These are phyloP conservation scores for Gentiana straminea DNA, from an alignment of 257 asterid species.

Conservation along the genomic window DNA sequence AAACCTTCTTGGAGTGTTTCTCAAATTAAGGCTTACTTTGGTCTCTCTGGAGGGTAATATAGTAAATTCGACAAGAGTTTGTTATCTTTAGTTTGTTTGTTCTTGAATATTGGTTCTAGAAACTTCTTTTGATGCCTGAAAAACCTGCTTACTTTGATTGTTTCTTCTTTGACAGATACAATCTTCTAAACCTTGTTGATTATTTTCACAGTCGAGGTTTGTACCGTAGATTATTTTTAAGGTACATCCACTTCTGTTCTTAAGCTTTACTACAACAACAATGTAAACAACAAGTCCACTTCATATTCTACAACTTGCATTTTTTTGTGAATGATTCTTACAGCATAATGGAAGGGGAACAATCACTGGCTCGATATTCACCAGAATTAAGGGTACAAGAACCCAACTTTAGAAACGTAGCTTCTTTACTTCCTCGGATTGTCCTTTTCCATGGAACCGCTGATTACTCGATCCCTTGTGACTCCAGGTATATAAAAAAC, in stretches of 20 bases:
- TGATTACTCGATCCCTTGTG: slow-evolving; percentile 87
- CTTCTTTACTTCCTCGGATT: slow-evolving; percentile 65
- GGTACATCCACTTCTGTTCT: slow-evolving; percentile 29
- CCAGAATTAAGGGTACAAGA: slow-evolving; percentile 77
- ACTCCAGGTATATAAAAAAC: slow-evolving; percentile 41
- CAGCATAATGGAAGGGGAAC: slow-evolving; percentile 99
- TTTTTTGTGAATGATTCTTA: background rate
- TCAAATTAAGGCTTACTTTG: slow-evolving; percentile 79
- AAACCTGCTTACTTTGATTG: background rate
- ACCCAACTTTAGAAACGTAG: slow-evolving; percentile 43
- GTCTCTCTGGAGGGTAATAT: slow-evolving; percentile 90
- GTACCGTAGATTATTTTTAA: slow-evolving; percentile 60
- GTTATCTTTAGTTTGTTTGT: too few species aligned
- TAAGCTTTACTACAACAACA: background rate
- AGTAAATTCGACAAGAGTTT: too few species aligned
- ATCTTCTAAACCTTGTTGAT: slow-evolving; percentile 57
- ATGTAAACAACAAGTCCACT: too few species aligned
- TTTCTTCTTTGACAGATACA: slow-evolving; percentile 46
- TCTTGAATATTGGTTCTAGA: too few species aligned
- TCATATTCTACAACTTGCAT: too few species aligned
- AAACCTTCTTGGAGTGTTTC: slow-evolving; percentile 79
- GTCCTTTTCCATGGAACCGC: slow-evolving; percentile 88
- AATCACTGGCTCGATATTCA: slow-evolving; percentile 55
- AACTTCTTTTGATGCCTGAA: background rate
- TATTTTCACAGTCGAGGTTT: slow-evolving; percentile 75